Evolutionary conservation across 2,329 filamentous ascomycete genomes (phyloP).

Genomic region (Talaromyces sp.): DNA sequence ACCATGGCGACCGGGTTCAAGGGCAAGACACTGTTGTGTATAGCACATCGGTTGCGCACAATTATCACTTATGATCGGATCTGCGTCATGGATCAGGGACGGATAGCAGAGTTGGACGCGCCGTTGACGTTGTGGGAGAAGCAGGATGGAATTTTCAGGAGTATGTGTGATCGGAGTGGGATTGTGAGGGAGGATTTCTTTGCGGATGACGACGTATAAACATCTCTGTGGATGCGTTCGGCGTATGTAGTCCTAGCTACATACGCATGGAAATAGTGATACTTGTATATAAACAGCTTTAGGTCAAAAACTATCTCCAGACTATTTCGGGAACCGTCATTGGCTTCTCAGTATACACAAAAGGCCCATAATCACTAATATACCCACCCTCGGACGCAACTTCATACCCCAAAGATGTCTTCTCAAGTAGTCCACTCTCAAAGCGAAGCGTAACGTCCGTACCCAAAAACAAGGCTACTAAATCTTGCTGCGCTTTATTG

Average conservation of each 20-base stretch:
- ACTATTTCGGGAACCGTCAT: not conserved
- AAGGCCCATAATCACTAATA: not conserved
- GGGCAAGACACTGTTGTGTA: constrained; percentile 85
- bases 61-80: constrained; percentile 95
- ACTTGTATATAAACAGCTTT: not conserved
- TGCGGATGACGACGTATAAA: constrained; percentile 11
- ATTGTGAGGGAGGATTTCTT: constrained; percentile 54
- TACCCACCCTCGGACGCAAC: not conserved
- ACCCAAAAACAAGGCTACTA: not conserved
- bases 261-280: not conserved
- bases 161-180: constrained; percentile 86
- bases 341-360: not conserved
- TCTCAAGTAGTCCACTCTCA: not conserved
- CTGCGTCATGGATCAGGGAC: constrained; percentile 89
- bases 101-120: constrained; percentile 80
- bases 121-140: constrained; percentile 69
- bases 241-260: not conserved
- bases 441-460: not conserved
- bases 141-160: constrained; percentile 70
- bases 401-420: not conserved
- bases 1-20: constrained; percentile 83
- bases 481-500: not conserved
- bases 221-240: not conserved
- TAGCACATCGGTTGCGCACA: constrained; percentile 86
- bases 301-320: not conserved